Conservation (phyloP, 2,329 filamentous ascomycete species). For the Chalaropsis thielavioides region DNA sequence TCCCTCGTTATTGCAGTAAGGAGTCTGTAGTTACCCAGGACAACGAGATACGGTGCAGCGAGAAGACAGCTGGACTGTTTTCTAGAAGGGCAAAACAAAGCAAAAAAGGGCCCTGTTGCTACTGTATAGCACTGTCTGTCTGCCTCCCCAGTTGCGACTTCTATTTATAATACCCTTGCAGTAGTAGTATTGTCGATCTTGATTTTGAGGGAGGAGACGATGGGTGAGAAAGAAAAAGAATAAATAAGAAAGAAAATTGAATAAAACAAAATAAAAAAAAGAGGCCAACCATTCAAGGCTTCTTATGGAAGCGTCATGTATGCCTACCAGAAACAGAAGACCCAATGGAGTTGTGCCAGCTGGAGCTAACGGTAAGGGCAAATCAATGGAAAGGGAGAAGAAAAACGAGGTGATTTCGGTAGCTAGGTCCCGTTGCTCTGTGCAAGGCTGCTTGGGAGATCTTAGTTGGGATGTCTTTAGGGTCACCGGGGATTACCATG, state of each 20-base stretch:
- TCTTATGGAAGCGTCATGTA: not conserved
- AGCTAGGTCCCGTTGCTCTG: not conserved
- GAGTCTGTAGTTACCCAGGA: not conserved
- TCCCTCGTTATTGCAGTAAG: not conserved
- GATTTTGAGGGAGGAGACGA: not conserved
- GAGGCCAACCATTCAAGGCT: not conserved
- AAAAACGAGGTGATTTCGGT: not conserved
- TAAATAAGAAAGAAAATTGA: not conserved
- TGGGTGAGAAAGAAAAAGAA: not conserved
- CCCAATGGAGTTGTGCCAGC: not conserved
- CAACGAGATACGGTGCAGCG: not conserved
- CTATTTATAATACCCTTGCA: not conserved
- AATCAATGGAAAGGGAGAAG: not conserved
- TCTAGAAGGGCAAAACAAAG: conserved; percentile 1
- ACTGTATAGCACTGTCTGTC: too few species aligned
- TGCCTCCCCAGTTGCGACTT: not conserved
- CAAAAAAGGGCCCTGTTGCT: not conserved
- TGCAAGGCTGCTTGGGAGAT: not conserved
- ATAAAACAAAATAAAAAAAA: not conserved
- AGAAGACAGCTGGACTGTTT: not conserved
- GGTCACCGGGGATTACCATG: conserved; percentile 12
- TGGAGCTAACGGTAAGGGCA: not conserved
- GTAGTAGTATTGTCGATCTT: conserved; percentile 1
- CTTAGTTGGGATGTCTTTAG: conserved; percentile 4
- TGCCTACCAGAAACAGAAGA: not conserved